phyloP scores from a whole-genome alignment of 2,329 filamentous ascomycete genomes.

The Aspergillus jensenii region DNA sequence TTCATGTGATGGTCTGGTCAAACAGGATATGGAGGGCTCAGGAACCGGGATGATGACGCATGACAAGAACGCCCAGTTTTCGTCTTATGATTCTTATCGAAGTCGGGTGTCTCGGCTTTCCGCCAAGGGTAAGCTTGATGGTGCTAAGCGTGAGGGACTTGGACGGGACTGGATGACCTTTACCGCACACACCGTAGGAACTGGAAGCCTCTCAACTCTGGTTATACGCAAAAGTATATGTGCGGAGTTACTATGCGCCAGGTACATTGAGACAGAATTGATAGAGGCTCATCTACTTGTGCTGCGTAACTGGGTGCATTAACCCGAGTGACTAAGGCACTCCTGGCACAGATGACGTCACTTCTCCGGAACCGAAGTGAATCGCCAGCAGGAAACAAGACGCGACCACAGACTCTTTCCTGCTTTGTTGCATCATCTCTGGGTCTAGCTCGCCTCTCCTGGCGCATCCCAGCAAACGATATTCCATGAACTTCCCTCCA shows the following conservation, averaged over 20 bases:
- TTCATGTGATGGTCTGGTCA: background rate
- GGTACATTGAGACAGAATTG: background rate
- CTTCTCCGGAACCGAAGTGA: background rate
- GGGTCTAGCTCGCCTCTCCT: background rate
- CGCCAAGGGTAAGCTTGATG: background rate
- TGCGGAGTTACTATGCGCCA: background rate
- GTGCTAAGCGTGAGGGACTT: background rate
- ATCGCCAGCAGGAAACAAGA: background rate
- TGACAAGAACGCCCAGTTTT: background rate
- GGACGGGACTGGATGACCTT: too few relatives aligned
- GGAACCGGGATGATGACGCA: conserved; percentile 1
- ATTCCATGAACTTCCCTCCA: background rate
- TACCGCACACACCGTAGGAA: too few relatives aligned
- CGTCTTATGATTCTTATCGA: background rate
- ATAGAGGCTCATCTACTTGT: background rate
- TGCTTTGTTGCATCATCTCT: conserved; percentile 4
- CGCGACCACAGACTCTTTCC: background rate
- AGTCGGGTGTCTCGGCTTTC: conserved; percentile 2
- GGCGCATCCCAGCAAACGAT: background rate
- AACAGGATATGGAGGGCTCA: background rate
- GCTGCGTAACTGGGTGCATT: background rate
- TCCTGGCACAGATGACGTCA: background rate
- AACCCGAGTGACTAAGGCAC: background rate
- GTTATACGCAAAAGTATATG: too few relatives aligned
- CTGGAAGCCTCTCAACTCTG: too few relatives aligned